phyloP scores from a whole-genome alignment of 306 rosid species.

The Citrullus colocynthis region DNA sequence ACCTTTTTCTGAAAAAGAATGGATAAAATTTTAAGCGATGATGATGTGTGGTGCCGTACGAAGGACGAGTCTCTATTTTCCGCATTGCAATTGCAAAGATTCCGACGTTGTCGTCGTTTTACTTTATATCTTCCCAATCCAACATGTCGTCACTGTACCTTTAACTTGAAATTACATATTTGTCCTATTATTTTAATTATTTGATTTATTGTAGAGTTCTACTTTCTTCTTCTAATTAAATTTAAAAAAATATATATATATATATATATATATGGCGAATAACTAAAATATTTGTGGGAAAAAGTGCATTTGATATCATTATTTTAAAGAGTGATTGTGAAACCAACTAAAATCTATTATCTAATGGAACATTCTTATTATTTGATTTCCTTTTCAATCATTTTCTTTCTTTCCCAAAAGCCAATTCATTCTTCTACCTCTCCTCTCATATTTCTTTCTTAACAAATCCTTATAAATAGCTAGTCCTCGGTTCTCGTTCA shows the following conservation, averaged over 20 bases:
- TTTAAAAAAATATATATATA: neutral
- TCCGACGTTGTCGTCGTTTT: slow-evolving; percentile 17
- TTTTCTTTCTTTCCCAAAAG: neutral
- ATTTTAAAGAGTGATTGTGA: neutral
- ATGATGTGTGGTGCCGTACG: slow-evolving; percentile 30
- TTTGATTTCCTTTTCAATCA: slow-evolving; percentile 6
- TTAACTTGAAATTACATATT: neutral
- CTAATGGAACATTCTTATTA: slow-evolving; percentile 4
- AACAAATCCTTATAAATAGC: neutral
- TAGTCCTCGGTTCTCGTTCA: neutral
- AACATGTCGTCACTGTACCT: neutral
- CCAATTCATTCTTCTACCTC: neutral
- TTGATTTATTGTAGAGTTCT: neutral
- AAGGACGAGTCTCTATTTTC: slow-evolving; percentile 34
- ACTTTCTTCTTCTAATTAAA: neutral
- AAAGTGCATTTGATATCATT: neutral
- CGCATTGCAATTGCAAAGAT: slow-evolving; percentile 31
- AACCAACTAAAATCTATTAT: neutral
- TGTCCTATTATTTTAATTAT: neutral
- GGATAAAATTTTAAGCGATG: neutral
- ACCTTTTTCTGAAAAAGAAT: neutral
- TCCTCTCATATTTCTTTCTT: neutral
- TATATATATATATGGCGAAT: neutral
- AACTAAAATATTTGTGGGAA: too few relatives aligned
- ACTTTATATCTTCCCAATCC: slow-evolving; percentile 2